Evolutionary conservation across 2,329 filamentous ascomycete species (phyloP).

Genomic region (Fusarium floridanum): DNA sequence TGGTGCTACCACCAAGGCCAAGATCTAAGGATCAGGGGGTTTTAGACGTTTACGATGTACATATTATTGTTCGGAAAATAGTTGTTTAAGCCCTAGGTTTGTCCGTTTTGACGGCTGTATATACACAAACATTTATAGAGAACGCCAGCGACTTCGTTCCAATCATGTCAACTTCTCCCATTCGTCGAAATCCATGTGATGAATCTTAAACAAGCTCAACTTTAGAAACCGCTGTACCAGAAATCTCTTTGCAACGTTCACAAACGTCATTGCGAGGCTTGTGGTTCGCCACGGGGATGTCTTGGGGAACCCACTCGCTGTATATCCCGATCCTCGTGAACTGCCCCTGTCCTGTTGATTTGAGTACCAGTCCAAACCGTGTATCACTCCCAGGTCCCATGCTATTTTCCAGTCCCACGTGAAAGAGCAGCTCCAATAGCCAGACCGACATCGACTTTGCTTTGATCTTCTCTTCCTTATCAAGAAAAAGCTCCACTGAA

Average conservation of each 20-base stretch:
- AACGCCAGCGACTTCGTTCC: neutral
- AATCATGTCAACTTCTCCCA: neutral
- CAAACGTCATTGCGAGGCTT: neutral
- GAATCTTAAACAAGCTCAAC: neutral
- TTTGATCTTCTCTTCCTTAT: neutral
- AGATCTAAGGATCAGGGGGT: neutral
- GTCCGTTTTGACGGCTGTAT: constrained; percentile 2
- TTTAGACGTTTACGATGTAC: neutral
- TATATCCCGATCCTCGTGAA: neutral
- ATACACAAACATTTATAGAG: neutral
- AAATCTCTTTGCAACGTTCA: neutral
- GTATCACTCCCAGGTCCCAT: neutral
- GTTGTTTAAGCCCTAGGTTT: neutral
- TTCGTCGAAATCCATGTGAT: neutral
- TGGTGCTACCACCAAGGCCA: constrained; percentile 39
- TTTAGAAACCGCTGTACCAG: accelerated
- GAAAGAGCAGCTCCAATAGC: neutral
- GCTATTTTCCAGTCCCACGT: accelerated
- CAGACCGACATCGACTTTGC: neutral
- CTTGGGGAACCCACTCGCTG: neutral
- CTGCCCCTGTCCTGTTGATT: neutral
- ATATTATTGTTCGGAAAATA: neutral
- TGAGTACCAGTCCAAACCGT: neutral
- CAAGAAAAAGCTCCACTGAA: neutral
- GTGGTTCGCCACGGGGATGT: neutral